Conservation (phyloP, 176 grass and related monocot genomes). For the Carex scoparia region DNA sequence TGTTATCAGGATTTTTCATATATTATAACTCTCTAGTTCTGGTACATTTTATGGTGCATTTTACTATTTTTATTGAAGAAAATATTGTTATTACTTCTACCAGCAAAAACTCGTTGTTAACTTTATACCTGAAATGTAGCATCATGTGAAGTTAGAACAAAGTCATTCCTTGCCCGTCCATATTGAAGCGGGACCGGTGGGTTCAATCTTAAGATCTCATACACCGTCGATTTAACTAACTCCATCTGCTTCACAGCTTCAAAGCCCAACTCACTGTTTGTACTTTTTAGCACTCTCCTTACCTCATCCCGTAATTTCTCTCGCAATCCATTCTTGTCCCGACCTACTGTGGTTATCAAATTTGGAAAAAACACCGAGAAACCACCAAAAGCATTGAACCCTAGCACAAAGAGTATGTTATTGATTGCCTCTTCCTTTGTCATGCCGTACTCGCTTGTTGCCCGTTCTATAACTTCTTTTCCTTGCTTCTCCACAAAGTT, state of each 20-base stretch:
- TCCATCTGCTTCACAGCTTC: constrained; percentile 44
- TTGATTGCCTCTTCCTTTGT: constrained; percentile 50
- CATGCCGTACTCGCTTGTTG: constrained; percentile 33
- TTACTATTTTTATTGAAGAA: not conserved
- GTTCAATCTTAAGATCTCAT: constrained; percentile 65
- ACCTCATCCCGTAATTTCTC: constrained; percentile 41
- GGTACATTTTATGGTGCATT: not conserved
- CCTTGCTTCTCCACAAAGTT: constrained; percentile 58
- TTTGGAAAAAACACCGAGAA: constrained; percentile 64
- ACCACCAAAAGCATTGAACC: constrained; percentile 83
- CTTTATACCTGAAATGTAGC: constrained; percentile 22
- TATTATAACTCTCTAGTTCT: not conserved
- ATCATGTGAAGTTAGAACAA: constrained; percentile 55
- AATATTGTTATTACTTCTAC: not conserved
- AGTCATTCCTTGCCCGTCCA: constrained; percentile 55
- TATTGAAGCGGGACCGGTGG: constrained; percentile 83
- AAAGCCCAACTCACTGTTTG: constrained; percentile 32
- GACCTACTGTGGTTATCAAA: constrained; percentile 42
- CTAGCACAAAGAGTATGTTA: constrained; percentile 89
- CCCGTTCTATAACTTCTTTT: constrained; percentile 29
- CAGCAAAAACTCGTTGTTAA: not conserved
- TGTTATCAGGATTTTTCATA: not conserved
- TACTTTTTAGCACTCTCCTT: constrained; percentile 24
- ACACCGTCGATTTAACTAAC: constrained; percentile 62
- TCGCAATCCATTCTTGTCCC: constrained; percentile 23